These are phyloP conservation scores for Stemphylium lycopersici DNA, from an alignment of 2,329 filamentous ascomycete species.

Conservation along the genomic window DNA sequence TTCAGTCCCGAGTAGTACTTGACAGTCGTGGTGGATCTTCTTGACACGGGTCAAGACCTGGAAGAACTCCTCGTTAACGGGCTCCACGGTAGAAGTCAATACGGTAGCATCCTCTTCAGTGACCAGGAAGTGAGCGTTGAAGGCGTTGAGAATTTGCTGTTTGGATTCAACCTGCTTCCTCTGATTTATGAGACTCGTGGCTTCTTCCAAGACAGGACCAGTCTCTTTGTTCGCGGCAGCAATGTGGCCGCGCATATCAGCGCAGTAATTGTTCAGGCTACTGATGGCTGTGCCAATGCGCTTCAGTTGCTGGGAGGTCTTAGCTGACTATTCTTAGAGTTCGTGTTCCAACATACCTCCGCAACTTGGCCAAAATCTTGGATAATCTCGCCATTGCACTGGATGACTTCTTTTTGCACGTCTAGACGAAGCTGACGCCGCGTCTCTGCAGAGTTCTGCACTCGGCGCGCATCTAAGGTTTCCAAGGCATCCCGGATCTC, in stretches of 20 bases:
- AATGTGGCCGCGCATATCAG: conserved; percentile 80
- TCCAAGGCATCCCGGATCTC: conserved; percentile 86
- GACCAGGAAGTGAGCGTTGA: conserved; percentile 82
- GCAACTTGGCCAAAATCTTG: conserved; percentile 87
- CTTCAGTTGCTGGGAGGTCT: conserved; percentile 72
- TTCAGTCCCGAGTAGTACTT: conserved; percentile 86
- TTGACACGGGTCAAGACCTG: conserved; percentile 77
- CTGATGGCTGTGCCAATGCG: conserved; percentile 81
- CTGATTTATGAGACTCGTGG: conserved; percentile 73
- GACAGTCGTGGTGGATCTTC: conserved; percentile 85
- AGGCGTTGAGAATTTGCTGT: conserved; percentile 76
- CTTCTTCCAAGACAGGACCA: conserved; percentile 75
- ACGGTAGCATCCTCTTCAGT: conserved; percentile 78
- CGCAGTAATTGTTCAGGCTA: conserved; percentile 78
- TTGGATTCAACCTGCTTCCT: conserved; percentile 78
- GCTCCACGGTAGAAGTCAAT: conserved; percentile 78
- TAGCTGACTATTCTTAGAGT: conserved; percentile 23
- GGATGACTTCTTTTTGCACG: conserved; percentile 89
- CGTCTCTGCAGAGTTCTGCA: conserved; percentile 77
- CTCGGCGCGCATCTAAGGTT: conserved; percentile 73
- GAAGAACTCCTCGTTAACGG: conserved; percentile 87
- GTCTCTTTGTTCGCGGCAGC: conserved; percentile 76
- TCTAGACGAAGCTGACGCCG: conserved; percentile 80
- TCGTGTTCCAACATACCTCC: conserved; percentile 54
- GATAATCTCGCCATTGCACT: conserved; percentile 89